phyloP scores from a whole-genome alignment of 225 moss, liverwort and hornwort species.

The Marchantia polymorpha region DNA sequence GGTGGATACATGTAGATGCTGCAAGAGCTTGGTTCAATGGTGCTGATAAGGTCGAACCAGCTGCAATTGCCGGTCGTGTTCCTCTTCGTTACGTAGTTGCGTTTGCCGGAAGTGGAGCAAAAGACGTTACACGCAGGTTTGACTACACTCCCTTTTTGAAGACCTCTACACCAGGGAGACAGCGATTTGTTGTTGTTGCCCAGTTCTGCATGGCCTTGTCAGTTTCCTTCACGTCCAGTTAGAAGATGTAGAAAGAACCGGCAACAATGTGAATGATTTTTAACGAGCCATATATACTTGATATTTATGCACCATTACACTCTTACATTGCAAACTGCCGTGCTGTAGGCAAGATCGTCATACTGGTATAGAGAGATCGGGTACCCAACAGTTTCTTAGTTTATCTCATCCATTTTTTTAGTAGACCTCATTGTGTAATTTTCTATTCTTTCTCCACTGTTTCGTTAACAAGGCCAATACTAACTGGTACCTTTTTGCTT shows the following conservation, averaged over 20 bases:
- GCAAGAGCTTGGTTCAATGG: conserved; percentile 80
- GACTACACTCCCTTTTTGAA: background rate
- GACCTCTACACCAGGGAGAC: background rate
- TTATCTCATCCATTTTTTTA: background rate
- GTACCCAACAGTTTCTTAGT: background rate
- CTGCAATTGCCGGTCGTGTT: conserved; percentile 67
- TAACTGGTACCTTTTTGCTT: too few species aligned
- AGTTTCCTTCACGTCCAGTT: too few species aligned
- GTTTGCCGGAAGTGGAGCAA: conserved; percentile 88
- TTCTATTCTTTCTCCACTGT: background rate
- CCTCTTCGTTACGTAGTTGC: conserved; percentile 91
- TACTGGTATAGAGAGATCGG: background rate
- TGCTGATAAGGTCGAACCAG: conserved; percentile 80
- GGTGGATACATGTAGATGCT: conserved; percentile 93
- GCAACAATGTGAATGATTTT: too few species aligned
- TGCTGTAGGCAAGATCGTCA: background rate
- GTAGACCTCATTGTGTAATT: background rate
- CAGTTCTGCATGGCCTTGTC: too few species aligned
- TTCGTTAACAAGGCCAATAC: background rate
- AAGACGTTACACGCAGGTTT: conserved; percentile 95
- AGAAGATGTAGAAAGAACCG: too few species aligned
- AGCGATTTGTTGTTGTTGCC: too few species aligned
- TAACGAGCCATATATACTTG: too few species aligned
- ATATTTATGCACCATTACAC: too few species aligned
- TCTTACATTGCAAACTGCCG: too few species aligned